phyloP scores from a whole-genome alignment of 2,329 filamentous ascomycete genomes.

The Aspergillus sp. region DNA sequence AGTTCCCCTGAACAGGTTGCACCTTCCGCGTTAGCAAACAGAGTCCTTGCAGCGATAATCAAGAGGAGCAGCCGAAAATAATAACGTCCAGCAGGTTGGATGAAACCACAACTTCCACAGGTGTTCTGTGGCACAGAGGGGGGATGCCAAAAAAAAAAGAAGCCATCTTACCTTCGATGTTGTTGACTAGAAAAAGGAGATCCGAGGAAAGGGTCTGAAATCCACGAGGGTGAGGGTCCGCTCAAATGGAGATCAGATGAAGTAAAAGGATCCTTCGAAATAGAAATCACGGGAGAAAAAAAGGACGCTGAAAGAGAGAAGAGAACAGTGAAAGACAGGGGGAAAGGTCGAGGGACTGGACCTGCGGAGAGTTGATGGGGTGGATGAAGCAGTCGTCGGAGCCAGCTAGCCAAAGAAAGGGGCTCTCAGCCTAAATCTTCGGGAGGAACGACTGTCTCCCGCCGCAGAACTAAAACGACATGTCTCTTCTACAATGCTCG shows the following conservation, averaged over 20 bases:
- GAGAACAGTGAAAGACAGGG: constrained; percentile 22
- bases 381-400: constrained; percentile 22
- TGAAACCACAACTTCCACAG: constrained; percentile 11
- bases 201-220: constrained; percentile 7
- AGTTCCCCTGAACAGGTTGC: constrained; percentile 28
- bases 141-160: constrained; percentile 4
- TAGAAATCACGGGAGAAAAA: constrained; percentile 20
- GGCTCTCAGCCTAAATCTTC: constrained; percentile 15
- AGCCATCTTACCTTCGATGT: constrained; percentile 16
- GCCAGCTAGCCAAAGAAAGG: constrained; percentile 34
- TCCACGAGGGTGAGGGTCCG: constrained; percentile 8
- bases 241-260: constrained; percentile 15
- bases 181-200: constrained; percentile 15
- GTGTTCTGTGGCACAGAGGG: constrained; percentile 9
- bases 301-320: constrained; percentile 25
- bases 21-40: constrained; percentile 23
- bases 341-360: constrained; percentile 21
- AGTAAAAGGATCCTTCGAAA: constrained; percentile 18
- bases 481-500: background rate
- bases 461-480: background rate
- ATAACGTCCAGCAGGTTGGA: constrained; percentile 6
- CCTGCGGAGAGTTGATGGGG: constrained; percentile 22
- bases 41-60: constrained; percentile 18
- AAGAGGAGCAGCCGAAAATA: constrained; percentile 13
- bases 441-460: constrained; percentile 1